A percentile compares a stretch with the other conserved stretches of the same genome.
phyloP scores from a whole-genome alignment of 148 eudicot genomes.

The Nepenthes gracilis region DNA sequence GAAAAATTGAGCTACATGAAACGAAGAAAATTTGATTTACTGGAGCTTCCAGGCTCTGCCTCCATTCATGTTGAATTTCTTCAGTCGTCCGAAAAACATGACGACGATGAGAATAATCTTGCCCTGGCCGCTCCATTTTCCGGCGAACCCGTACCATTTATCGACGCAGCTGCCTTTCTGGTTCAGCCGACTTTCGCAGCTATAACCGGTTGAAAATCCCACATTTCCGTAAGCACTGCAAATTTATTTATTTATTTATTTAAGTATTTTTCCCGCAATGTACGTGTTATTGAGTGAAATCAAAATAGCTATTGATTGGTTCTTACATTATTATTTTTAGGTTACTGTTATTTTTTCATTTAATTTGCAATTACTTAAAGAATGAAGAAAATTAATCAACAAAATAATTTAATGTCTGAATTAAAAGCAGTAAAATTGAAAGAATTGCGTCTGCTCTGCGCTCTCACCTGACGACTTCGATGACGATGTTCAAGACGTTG shows the following conservation, averaged over 20 bases:
- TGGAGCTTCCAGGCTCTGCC: slow-evolving; percentile 60
- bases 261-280: not conserved
- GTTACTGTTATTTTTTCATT: too few relatives aligned
- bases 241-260: not conserved
- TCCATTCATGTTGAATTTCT: slow-evolving; percentile 48
- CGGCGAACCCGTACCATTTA: slow-evolving; percentile 42
- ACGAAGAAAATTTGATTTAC: not conserved
- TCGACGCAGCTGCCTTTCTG: slow-evolving; percentile 19
- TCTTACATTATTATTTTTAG: too few relatives aligned
- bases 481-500: slow-evolving; percentile 44
- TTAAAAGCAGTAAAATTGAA: too few relatives aligned
- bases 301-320: not conserved
- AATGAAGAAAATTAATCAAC: too few relatives aligned
- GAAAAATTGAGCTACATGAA: too few relatives aligned
- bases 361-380: too few relatives aligned
- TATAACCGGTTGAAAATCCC: slow-evolving; percentile 57
- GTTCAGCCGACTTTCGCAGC: slow-evolving; percentile 34
- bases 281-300: not conserved
- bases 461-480: slow-evolving; percentile 59
- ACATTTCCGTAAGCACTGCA: slow-evolving; percentile 67
- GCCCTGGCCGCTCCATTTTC: slow-evolving; percentile 48
- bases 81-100: slow-evolving; percentile 55
- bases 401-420: too few relatives aligned
- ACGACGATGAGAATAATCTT: slow-evolving; percentile 39
- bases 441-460: too few relatives aligned